Evolutionary conservation across 495 filamentous ascomycete genomes (phyloP).

Genomic region (Echria macrotheca): DNA sequence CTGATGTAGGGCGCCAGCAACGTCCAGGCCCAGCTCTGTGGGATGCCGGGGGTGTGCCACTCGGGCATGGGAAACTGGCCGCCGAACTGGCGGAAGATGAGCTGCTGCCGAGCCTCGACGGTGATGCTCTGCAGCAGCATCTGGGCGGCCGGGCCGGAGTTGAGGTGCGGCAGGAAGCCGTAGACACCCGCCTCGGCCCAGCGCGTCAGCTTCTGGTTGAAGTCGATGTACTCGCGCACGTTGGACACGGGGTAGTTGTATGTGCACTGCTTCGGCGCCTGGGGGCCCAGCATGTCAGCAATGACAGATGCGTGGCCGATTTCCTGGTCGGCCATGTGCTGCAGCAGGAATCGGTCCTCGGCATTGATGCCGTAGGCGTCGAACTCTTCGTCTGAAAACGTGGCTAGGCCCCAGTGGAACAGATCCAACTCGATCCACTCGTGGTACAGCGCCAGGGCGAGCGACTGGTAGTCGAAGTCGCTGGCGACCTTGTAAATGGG

Average conservation of each 20-base stretch:
- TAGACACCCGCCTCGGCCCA: constrained; percentile 78
- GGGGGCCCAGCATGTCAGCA: constrained; percentile 72
- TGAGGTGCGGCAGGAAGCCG: constrained; percentile 74
- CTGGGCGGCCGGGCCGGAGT: constrained; percentile 67
- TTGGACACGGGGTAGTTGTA: constrained; percentile 80
- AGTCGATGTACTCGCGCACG: constrained; percentile 76
- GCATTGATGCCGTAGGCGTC: constrained; percentile 57
- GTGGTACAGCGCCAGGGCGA: constrained; percentile 66
- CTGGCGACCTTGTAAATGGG: constrained; percentile 67
- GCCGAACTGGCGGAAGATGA: constrained; percentile 81
- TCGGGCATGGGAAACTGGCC: constrained; percentile 80
- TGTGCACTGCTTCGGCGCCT: constrained; percentile 65
- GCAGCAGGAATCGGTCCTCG: constrained; percentile 64
- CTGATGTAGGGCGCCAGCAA: constrained; percentile 79
- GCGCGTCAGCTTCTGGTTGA: constrained; percentile 78
- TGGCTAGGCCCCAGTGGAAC: constrained; percentile 76
- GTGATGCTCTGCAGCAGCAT: constrained; percentile 72
- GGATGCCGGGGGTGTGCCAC: constrained; percentile 75
- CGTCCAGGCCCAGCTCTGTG: constrained; percentile 84
- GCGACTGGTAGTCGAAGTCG: constrained; percentile 71
- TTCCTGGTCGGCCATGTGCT: constrained; percentile 84
- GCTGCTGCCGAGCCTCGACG: constrained; percentile 78
- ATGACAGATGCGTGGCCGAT: constrained; percentile 72
- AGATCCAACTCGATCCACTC: constrained; percentile 87
- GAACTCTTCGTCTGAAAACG: constrained; percentile 68